phyloP scores from a whole-genome alignment of 352 stramenopile species.

The Pythium coloratum region DNA sequence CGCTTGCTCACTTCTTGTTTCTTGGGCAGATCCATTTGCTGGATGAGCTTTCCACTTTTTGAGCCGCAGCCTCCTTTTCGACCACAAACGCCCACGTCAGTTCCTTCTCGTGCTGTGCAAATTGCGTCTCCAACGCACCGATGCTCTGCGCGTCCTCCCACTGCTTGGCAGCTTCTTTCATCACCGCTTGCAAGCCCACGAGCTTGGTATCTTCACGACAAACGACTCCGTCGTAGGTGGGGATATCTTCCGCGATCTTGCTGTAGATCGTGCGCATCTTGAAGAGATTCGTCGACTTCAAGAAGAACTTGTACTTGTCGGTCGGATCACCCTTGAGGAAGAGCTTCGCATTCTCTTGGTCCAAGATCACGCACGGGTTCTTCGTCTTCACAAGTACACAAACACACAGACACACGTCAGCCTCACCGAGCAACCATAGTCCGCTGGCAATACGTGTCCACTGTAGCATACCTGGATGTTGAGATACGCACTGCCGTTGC shows the following conservation, averaged over 20 bases:
- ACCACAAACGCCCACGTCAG: conserved; percentile 82
- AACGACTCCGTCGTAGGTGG: conserved; percentile 50
- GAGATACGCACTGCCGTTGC: conserved; percentile 72
- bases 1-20: conserved; percentile 39
- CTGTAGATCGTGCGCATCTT: conserved; percentile 86
- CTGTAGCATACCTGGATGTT: background rate
- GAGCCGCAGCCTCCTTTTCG: conserved; percentile 54
- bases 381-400: conserved; percentile 75
- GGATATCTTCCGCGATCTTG: conserved; percentile 85
- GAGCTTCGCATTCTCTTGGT: conserved; percentile 98
- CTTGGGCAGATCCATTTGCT: conserved; percentile 42
- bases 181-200: conserved; percentile 47
- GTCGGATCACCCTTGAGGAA: conserved; percentile 94
- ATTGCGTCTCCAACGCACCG: conserved; percentile 66
- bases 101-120: conserved; percentile 71
- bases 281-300: conserved; percentile 95
- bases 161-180: conserved; percentile 61
- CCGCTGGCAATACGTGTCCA: no score
- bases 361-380: conserved; percentile 96
- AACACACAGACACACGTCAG: conserved; percentile 26
- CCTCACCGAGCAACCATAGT: no score
- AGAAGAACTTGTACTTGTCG: conserved; percentile 98
- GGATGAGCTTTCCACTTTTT: conserved; percentile 49
- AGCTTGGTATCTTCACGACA: conserved; percentile 72
- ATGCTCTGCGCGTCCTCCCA: conserved; percentile 82